These are phyloP conservation scores for Aspergillus costaricaensis DNA, from an alignment of 2,329 filamentous ascomycete genomes.

Conservation along the genomic window DNA sequence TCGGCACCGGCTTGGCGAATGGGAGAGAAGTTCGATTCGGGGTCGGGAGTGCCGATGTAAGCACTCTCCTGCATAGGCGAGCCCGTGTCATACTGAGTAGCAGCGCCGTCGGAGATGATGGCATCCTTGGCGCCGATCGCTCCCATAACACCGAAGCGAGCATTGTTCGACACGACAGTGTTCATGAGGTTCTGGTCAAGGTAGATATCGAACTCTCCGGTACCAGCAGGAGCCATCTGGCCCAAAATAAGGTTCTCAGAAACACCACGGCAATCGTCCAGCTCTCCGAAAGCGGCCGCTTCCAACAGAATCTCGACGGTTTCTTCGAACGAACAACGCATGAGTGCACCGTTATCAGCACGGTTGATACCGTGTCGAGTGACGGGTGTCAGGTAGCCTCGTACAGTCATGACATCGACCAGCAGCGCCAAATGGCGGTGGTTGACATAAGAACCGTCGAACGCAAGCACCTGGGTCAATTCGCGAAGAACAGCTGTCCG, in stretches of 20 bases:
- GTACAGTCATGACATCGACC: slow-evolving; percentile 96
- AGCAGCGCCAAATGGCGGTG: slow-evolving; percentile 94
- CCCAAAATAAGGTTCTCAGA: slow-evolving; percentile 99
- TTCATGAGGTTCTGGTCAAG: slow-evolving; percentile 95
- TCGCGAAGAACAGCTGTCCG: slow-evolving; percentile 84
- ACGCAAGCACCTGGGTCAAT: slow-evolving; percentile 88
- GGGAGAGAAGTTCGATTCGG: slow-evolving; percentile 68
- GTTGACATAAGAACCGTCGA: slow-evolving; percentile 99
- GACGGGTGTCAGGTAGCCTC: slow-evolving; percentile 91
- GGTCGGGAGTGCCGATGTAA: slow-evolving; percentile 64
- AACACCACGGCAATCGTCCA: slow-evolving; percentile 96
- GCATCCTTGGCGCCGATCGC: slow-evolving; percentile 75
- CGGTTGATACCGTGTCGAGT: slow-evolving; percentile 98
- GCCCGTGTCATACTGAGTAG: slow-evolving; percentile 85
- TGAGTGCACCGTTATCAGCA: slow-evolving; percentile 93
- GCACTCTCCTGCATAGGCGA: slow-evolving; percentile 64
- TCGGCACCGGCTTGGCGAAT: slow-evolving; percentile 70
- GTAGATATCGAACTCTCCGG: slow-evolving; percentile 90
- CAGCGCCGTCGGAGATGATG: slow-evolving; percentile 73
- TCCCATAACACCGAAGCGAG: slow-evolving; percentile 77
- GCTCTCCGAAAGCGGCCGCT: slow-evolving; percentile 88
- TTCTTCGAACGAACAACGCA: slow-evolving; percentile 99
- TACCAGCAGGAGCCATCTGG: slow-evolving; percentile 95
- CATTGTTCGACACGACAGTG: slow-evolving; percentile 91
- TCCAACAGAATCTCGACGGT: slow-evolving; percentile 98